phyloP scores from a whole-genome alignment of 1,284 basidiomycete genomes.

The Bjerkandera adusta region DNA sequence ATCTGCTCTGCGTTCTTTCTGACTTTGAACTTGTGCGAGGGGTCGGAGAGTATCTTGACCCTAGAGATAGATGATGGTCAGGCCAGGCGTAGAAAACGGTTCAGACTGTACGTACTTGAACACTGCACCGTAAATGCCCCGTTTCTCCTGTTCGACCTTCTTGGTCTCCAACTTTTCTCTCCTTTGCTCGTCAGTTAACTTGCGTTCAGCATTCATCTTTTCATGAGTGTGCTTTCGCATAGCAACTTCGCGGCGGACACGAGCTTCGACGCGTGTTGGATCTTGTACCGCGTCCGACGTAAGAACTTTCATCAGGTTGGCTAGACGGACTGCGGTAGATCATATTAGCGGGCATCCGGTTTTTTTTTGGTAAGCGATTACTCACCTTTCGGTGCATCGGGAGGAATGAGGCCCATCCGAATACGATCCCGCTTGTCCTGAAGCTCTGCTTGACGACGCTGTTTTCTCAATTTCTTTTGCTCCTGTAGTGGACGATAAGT shows the following conservation, averaged over 20 bases:
- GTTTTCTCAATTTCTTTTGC: conserved; percentile 95
- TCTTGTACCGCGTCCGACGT: conserved; percentile 97
- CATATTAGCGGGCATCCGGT: conserved; percentile 13
- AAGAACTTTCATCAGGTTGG: conserved; percentile 97
- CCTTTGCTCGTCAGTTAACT: conserved; percentile 88
- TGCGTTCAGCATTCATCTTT: conserved; percentile 89
- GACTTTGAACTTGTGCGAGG: conserved; percentile 94
- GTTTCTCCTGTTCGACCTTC: conserved; percentile 83
- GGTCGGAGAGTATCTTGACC: conserved; percentile 88
- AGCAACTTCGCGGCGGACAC: conserved; percentile 90
- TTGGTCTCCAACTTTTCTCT: conserved; percentile 85
- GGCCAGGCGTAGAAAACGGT: conserved; percentile 8
- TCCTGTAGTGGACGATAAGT: conserved; percentile 48
- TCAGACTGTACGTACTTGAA: conserved; percentile 71
- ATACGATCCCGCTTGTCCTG: conserved; percentile 96
- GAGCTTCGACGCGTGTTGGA: conserved; percentile 95
- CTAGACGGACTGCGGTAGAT: conserved; percentile 71
- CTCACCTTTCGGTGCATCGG: conserved; percentile 91
- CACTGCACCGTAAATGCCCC: conserved; percentile 83
- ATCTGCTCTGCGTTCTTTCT: conserved; percentile 94
- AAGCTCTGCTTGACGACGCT: conserved; percentile 84
- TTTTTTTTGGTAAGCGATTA: conserved; percentile 3
- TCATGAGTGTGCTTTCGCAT: conserved; percentile 88
- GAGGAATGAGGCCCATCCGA: conserved; percentile 94
- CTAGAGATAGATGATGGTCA: conserved; percentile 37